Evolutionary conservation across 2,329 filamentous ascomycete species (phyloP), one percentile per base, ranked within the genome.

Genomic region (Lecanicillium sp.): DNA sequence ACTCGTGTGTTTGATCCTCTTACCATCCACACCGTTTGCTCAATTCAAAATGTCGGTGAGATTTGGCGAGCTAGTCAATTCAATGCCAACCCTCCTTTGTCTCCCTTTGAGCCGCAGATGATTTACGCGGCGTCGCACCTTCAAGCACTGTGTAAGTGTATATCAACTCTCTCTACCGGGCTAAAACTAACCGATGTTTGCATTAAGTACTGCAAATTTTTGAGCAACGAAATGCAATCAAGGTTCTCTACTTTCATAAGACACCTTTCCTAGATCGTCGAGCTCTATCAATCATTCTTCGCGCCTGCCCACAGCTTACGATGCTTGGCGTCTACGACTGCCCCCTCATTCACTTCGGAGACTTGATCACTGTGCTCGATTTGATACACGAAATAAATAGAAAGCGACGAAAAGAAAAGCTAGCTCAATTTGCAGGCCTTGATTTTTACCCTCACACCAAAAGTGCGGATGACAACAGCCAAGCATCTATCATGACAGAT

Each of bases 251-350:
- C 13, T 48, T 64, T 2, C 43, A 57, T 5, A 52, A 50, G 16
- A 51, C 46, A 0, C 53, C 56, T 0, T 43, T 58, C 2, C 40
- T 64, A 5, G 61, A 64, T 15, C 46, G 57, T 14, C 48, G 58
- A 2, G 27, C 61, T 2, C 38, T 63, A 0, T 57, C 61, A 3
- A 44, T 62, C n/a, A 53, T 64, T 12, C 41, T 63, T 1, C 52
- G 57, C 6, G 49, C 49, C 2, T 58, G 54, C 25, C 57, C 54
- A 0, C 38, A 54, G 2, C 44, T 63, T 8, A 49, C 45, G 4
- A 57, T 55, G 49, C 2, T 64, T 12, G 59, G 61, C 3, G 46
- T 64, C 3, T 64, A 63, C 38, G 51, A 59, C 35, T 64, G 61
- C 18, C 58, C 58, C 0, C 41, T 63, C 2, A 45, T 64, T 4